Percentiles rank a stretch among this genome's conserved stretches.
These are phyloP conservation scores for Wickerhamomyces sp. DNA, from an alignment of 1,139 yeast species.

Conservation along the genomic window DNA sequence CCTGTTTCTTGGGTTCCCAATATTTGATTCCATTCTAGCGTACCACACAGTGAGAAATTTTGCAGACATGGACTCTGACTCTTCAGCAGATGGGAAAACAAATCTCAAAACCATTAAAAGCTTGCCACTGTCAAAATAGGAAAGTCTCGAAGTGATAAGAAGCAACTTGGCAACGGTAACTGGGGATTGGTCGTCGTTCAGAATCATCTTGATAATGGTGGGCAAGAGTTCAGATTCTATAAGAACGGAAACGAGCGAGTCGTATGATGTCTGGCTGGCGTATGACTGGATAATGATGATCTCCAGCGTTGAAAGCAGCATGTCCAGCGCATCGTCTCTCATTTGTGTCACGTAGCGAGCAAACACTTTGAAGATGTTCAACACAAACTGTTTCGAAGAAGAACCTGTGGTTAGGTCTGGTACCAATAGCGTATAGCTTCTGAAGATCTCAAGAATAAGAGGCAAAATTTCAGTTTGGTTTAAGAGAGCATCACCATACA, in stretches of 20 bases:
- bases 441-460: conserved; percentile 56
- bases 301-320: conserved; percentile 57
- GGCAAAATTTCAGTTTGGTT: conserved; percentile 78
- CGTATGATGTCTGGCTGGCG: conserved; percentile 8
- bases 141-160: conserved; percentile 49
- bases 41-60: conserved; percentile 33
- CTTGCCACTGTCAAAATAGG: conserved; percentile 41
- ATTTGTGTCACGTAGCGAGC: conserved; percentile 53
- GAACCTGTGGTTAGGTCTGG: conserved; percentile 40
- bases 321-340: conserved; percentile 65
- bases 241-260: conserved; percentile 32
- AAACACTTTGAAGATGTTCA: conserved; percentile 45
- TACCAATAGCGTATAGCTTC: conserved; percentile 64
- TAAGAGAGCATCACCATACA: conserved; percentile 44
- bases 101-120: conserved; percentile 34
- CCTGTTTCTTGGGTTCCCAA: conserved; percentile 64
- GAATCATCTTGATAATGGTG: conserved; percentile 40
- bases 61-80: conserved; percentile 20
- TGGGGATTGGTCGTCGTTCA: conserved; percentile 46
- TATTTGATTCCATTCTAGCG: conserved; percentile 34
- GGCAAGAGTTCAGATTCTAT: conserved; percentile 44
- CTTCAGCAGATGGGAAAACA: conserved; percentile 7
- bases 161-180: conserved; percentile 46
- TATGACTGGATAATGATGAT: conserved; percentile 29
- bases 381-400: conserved; percentile 26